Evolutionary conservation across 1,284 basidiomycete genomes (phyloP).

Genomic region (Gymnopus androsaceus): DNA sequence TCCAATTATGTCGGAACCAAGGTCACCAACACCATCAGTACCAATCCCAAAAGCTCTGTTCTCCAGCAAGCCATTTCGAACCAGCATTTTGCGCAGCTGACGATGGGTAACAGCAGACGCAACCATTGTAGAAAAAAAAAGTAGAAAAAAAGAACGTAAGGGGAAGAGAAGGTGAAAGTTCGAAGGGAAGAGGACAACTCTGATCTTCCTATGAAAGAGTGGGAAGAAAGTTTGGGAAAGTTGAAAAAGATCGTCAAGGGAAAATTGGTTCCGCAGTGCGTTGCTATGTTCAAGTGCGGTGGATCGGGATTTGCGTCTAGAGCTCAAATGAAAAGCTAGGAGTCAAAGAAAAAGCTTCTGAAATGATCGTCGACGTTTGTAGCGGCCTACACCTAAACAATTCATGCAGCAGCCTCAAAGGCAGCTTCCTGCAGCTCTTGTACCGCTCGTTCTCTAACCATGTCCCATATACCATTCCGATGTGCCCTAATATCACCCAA

Average conservation of each 20-base stretch:
- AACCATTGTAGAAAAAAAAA: neutral
- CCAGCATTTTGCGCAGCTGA: neutral
- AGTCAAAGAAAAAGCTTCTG: too few relatives aligned
- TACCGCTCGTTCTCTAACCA: slow-evolving; percentile 70
- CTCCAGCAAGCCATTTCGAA: neutral
- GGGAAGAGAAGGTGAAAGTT: neutral
- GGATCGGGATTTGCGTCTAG: too few relatives aligned
- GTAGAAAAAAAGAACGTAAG: neutral
- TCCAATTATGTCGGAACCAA: too few relatives aligned
- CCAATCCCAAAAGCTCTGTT: neutral
- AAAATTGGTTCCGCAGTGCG: neutral
- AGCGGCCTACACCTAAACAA: neutral
- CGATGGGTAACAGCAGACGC: slow-evolving; percentile 1
- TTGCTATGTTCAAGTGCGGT: neutral
- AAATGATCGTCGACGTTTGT: too few relatives aligned
- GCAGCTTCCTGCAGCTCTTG: slow-evolving; percentile 70
- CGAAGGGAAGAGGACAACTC: neutral
- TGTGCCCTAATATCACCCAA: slow-evolving; percentile 71
- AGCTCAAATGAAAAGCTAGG: too few relatives aligned
- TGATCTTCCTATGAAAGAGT: neutral
- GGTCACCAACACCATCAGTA: neutral
- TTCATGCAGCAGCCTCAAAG: slow-evolving; percentile 36
- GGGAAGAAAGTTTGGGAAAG: neutral
- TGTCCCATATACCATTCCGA: slow-evolving; percentile 69
- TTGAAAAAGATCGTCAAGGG: neutral